Evolutionary conservation across 176 grass and related monocot species (phyloP), one percentile per base, ranked within the genome.

Genomic region (Musa schizocarpa): DNA sequence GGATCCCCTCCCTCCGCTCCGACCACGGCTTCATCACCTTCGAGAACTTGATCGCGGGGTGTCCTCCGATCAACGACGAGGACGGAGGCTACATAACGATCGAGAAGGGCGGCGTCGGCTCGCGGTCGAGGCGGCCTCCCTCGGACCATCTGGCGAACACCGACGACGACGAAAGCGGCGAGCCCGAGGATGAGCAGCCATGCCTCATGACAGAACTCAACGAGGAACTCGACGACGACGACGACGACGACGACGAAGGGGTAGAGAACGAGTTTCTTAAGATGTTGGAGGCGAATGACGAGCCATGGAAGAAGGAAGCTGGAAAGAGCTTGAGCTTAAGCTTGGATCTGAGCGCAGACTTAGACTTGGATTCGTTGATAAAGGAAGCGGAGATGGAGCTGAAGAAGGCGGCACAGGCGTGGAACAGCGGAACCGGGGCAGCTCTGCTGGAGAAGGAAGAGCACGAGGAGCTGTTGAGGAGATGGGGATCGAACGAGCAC

Each of bases 191-290:
- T 19, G 93, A 97, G 93, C 90, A 93, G 84, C 79, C 87, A 0
- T 93, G 90, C 75, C 84, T 97, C 3, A 63, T 88, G 74, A 85
- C 83, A 80, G 90, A 73, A 81, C 82, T 88, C 16, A 86, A 90
- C n/a, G 85, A 24, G 24, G 24, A 24, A 24, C 24, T 24, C 24
- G 24, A 82, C 62, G 89, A 88, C n/a, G 25, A 34, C 29, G 29
- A 27, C 29, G 29, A 27, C 27, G 27, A 34, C n/a, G 87, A 90
- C n/a, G 85, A 82, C 62, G 89, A 88, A 16, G 74, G 79, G 69
- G 90, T 97, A 29, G 90, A 93, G 64, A 90, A 93, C n/a, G 93
- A 97, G 85, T 97, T 97, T 75, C 64, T 97, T 65, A 82, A 78
- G 29, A 93, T 87, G 90, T 74, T 97, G 62, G 90, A 88, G 86